phyloP scores from a whole-genome alignment of 768 basidiomycete genomes.

The Tricholoma hemisulphureum region DNA sequence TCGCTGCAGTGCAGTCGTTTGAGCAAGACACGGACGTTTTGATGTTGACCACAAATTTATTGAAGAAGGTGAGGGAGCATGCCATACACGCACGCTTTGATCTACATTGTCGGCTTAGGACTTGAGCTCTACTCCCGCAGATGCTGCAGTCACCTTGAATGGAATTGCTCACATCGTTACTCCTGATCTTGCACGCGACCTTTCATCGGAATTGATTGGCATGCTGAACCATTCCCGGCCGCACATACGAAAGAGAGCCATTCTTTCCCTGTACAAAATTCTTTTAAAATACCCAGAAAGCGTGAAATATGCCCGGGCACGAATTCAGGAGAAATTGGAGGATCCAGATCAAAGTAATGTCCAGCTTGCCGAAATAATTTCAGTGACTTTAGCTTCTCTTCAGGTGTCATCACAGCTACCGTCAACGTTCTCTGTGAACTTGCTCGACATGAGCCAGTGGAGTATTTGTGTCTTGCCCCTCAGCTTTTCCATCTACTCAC shows the following conservation, averaged over 20 bases:
- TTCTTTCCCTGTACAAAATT: constrained; percentile 79
- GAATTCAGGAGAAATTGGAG: constrained; percentile 78
- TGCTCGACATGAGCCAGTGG: constrained; percentile 72
- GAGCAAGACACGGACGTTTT: constrained; percentile 93
- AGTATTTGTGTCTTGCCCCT: constrained; percentile 86
- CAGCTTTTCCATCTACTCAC: constrained; percentile 91
- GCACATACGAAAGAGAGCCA: constrained; percentile 86
- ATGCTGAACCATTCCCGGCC: constrained; percentile 90
- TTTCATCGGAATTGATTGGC: constrained; percentile 77
- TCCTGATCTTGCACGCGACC: constrained; percentile 86
- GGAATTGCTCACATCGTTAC: constrained; percentile 85
- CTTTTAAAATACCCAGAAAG: constrained; percentile 83
- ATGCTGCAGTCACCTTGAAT: constrained; percentile 73
- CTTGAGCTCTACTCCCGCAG: constrained; percentile 70
- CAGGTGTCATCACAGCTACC: constrained; percentile 91
- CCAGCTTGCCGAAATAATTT: neutral
- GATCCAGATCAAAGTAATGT: constrained; percentile 68
- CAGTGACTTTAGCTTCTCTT: neutral
- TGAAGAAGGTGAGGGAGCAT: constrained; percentile 75
- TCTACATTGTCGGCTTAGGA: constrained; percentile 53
- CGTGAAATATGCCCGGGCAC: constrained; percentile 57
- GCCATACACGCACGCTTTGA: constrained; percentile 12
- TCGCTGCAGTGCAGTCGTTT: constrained; percentile 90
- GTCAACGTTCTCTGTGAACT: constrained; percentile 95
- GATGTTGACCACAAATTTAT: constrained; percentile 92